Evolutionary conservation across 164 flowering plant species (phyloP), one percentile per base, ranked within the genome.

Genomic region (Sedum album): DNA sequence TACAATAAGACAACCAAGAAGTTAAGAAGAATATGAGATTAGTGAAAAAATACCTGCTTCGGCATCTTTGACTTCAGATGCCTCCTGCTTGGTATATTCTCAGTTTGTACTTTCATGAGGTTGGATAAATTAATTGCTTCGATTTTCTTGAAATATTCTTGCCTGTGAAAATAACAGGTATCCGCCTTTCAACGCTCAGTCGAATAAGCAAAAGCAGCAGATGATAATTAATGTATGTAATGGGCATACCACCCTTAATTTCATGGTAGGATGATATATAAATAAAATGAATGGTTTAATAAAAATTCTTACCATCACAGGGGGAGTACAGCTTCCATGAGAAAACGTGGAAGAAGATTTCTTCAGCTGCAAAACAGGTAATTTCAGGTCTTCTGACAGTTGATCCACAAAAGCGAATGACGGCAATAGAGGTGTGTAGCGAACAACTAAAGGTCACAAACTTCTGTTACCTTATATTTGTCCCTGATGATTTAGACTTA

Each of bases 311-410:
- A 57, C 31, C 15, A 57, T 11, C 31, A 28, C 77, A 89, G 91
- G 90, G 90, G 60, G 77, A 87, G 4, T 87, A 83, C 76, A 85
- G 82, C 76, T 89, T 86, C 72, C 73, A 84, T 69, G 91, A 89
- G 69, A 82, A 78, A 69, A 85, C 87, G 3, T 89, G 95, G 91
- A 89, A 86, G 73, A 82, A 69, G 73, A 84, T 89, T 62, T 81
- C 91, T 41, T 78, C 87, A 49, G 82, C 91, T 28, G 90, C 88
- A 2, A 86, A 84, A 73, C 80, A 84, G 33, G 68, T 87, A 53
- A 89, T 87, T 68, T 77, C 82, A 15, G 72, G 79, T 72, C 90
- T 89, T 51, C 77, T 89, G 9, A 73, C 75, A 2, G 91, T 89
- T 66, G 83, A 89, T 75, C 90, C 90, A 65, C 68, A 77, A 2